Evolutionary conservation across 1,139 yeast species (phyloP).

Genomic region (Saccharomycopsis phalli): DNA sequence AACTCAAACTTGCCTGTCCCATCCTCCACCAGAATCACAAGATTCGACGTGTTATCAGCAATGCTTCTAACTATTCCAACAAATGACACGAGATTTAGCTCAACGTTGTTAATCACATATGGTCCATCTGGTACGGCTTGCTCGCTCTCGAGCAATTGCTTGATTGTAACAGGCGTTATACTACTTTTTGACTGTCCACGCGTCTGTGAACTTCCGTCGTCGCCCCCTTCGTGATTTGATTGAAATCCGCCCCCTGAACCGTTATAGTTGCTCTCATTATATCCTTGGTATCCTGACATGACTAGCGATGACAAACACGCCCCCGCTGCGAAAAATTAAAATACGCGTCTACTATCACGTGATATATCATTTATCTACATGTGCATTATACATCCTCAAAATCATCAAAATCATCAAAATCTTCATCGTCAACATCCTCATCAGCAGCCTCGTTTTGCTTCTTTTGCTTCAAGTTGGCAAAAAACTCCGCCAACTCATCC

Average conservation of each 20-base stretch:
- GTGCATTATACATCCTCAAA: slow-evolving; percentile 15
- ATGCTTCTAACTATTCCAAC: slow-evolving; percentile 61
- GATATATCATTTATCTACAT: neutral
- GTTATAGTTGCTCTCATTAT: slow-evolving; percentile 21
- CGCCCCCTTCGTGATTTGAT: slow-evolving; percentile 25
- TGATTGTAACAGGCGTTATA: slow-evolving; percentile 76
- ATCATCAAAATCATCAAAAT: slow-evolving; percentile 23
- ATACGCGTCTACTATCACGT: too few species aligned
- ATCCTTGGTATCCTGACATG: slow-evolving; percentile 25
- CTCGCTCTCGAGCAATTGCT: slow-evolving; percentile 66
- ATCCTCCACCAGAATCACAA: slow-evolving; percentile 62
- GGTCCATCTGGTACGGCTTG: slow-evolving; percentile 65
- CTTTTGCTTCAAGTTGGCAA: slow-evolving; percentile 58
- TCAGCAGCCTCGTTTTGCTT: slow-evolving; percentile 47
- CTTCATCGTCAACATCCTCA: slow-evolving; percentile 26
- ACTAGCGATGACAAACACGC: slow-evolving; percentile 1
- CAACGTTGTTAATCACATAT: slow-evolving; percentile 55
- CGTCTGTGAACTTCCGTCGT: slow-evolving; percentile 26
- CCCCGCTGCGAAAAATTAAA: too few species aligned
- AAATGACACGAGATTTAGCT: slow-evolving; percentile 50
- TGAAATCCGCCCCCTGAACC: slow-evolving; percentile 26
- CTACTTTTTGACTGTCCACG: slow-evolving; percentile 32
- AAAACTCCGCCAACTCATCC: slow-evolving; percentile 72
- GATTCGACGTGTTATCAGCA: slow-evolving; percentile 42
- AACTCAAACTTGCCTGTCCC: slow-evolving; percentile 75